Evolutionary conservation across 2,329 filamentous ascomycete species (phyloP).

Genomic region (Emydomyces testavorans): DNA sequence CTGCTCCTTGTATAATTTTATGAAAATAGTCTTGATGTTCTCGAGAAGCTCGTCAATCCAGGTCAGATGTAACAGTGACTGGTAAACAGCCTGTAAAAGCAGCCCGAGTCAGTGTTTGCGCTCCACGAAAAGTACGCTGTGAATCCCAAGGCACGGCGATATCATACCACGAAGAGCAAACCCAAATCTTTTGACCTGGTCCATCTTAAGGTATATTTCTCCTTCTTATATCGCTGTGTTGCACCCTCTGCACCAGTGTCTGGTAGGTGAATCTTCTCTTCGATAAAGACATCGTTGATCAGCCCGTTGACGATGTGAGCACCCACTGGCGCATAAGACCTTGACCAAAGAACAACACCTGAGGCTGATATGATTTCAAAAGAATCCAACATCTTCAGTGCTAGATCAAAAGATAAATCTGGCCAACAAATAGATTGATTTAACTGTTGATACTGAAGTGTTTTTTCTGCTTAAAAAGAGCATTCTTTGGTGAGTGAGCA

Average conservation of each 20-base stretch:
- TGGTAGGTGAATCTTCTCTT: slow-evolving; percentile 61
- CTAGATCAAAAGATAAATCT: neutral
- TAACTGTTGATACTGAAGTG: too few relatives aligned
- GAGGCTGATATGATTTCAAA: slow-evolving; percentile 96
- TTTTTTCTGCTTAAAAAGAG: too few relatives aligned
- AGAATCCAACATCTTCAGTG: slow-evolving; percentile 66
- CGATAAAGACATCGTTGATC: slow-evolving; percentile 94
- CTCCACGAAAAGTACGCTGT: neutral
- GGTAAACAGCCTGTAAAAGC: slow-evolving; percentile 69
- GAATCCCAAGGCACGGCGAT: neutral
- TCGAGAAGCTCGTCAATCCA: slow-evolving; percentile 97
- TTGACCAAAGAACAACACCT: slow-evolving; percentile 93
- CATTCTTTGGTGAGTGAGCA: too few relatives aligned
- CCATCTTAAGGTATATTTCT: slow-evolving; percentile 93
- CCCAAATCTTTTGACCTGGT: slow-evolving; percentile 84
- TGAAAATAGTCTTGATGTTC: slow-evolving; percentile 84
- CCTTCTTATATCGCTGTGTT: slow-evolving; percentile 67
- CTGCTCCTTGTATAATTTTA: slow-evolving; percentile 80
- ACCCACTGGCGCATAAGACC: slow-evolving; percentile 67
- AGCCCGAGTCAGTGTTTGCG: slow-evolving; percentile 1
- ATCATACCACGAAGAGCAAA: slow-evolving; percentile 78
- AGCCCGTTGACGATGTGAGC: slow-evolving; percentile 82
- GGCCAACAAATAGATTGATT: too few relatives aligned
- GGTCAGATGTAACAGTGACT: slow-evolving; percentile 83
- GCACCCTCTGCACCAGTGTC: slow-evolving; percentile 46